A percentile compares a stretch with the other conserved stretches of the same genome.
phyloP scores from a whole-genome alignment of 768 basidiomycete species.

The Russula dissimulans region DNA sequence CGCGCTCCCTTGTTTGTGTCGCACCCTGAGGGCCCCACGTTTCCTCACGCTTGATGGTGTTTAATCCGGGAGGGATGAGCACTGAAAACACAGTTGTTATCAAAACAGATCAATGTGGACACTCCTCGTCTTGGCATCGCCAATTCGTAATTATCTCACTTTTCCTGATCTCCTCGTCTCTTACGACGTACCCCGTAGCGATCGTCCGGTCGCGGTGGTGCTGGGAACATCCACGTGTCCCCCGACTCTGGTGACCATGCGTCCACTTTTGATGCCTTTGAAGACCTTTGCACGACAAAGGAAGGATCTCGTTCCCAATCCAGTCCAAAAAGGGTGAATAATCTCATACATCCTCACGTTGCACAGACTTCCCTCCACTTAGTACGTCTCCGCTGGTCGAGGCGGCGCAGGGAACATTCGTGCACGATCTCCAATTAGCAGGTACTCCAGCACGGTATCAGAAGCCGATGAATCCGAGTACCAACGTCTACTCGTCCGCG shows the following conservation, averaged over 20 bases:
- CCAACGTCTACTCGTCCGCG: neutral
- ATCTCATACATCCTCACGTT: neutral
- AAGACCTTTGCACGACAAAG: neutral
- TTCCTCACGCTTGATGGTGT: neutral
- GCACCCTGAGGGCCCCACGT: neutral
- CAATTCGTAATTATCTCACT: neutral
- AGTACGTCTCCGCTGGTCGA: conserved; percentile 6
- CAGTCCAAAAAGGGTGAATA: neutral
- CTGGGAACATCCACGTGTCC: conserved; percentile 5
- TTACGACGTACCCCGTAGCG: neutral
- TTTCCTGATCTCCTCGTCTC: neutral
- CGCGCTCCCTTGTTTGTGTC: no score
- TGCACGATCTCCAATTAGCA: neutral
- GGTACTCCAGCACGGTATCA: neutral
- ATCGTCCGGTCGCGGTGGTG: conserved; percentile 9
- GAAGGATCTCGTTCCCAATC: neutral
- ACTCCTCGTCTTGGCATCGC: neutral
- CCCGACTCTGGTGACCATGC: neutral
- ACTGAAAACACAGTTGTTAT: neutral
- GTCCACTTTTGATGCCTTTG: neutral
- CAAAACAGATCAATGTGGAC: neutral
- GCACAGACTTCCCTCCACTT: neutral
- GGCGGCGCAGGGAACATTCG: conserved; percentile 12
- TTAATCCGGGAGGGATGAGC: no score
- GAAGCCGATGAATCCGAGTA: neutral